Percentiles rank a stretch among this genome's conserved stretches.
Evolutionary conservation across 495 filamentous ascomycete genomes (phyloP).

Genomic region (Lasiosphaeris hirsuta): DNA sequence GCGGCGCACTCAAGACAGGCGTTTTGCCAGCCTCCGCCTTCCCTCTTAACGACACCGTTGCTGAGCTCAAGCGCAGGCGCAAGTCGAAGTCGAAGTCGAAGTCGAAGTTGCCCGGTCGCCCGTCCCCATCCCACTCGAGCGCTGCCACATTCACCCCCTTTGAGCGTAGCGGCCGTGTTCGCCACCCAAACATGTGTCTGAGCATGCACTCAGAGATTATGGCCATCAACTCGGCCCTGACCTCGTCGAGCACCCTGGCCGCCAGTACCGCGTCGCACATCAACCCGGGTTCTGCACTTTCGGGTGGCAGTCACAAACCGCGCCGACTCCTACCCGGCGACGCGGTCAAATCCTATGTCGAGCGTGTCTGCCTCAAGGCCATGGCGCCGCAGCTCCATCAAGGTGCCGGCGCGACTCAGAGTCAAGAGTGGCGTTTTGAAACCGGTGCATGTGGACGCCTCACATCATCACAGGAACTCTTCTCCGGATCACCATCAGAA

Average conservation of each 20-base stretch:
- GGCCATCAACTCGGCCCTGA: slow-evolving; percentile 51
- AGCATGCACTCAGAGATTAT: slow-evolving; percentile 57
- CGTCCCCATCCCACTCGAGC: not conserved
- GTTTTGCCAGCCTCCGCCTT: slow-evolving; percentile 26
- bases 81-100: slow-evolving; percentile 29
- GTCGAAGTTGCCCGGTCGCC: slow-evolving; percentile 13
- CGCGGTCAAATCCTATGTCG: slow-evolving; percentile 42
- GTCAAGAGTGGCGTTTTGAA: slow-evolving; percentile 51
- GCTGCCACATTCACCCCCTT: slow-evolving; percentile 6
- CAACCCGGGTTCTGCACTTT: slow-evolving; percentile 50
- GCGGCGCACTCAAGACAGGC: slow-evolving; percentile 49
- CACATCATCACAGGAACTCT: slow-evolving; percentile 23
- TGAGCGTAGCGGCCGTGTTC: slow-evolving; percentile 15
- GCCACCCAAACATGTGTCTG: slow-evolving; percentile 36
- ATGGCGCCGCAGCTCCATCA: slow-evolving; percentile 18
- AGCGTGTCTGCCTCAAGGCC: slow-evolving; percentile 36
- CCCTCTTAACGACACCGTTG: slow-evolving; percentile 25
- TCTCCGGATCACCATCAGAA: slow-evolving; percentile 19
- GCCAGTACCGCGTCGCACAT: slow-evolving; percentile 38
- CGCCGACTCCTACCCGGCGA: slow-evolving; percentile 33
- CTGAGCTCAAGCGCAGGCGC: slow-evolving; percentile 31
- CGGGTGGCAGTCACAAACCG: slow-evolving; percentile 43
- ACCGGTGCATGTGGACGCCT: slow-evolving; percentile 40
- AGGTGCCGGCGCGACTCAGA: slow-evolving; percentile 26
- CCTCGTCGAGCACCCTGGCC: slow-evolving; percentile 39